These are phyloP conservation scores for Lodderomyces jiufengensis DNA, from an alignment of 1,139 yeast genomes.

Conservation along the genomic window DNA sequence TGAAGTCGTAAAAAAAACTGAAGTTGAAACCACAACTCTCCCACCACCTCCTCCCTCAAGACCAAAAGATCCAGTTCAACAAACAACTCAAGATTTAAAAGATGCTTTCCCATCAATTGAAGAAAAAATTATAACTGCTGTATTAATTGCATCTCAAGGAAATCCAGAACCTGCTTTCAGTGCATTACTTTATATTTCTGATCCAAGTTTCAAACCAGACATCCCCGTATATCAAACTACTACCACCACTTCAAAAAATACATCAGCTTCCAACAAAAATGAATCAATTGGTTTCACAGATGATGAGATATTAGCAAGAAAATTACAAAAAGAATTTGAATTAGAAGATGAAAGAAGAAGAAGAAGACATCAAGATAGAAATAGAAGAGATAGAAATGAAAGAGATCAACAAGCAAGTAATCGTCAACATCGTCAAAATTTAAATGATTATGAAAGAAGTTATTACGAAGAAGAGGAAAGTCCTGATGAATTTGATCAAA, in stretches of 20 bases:
- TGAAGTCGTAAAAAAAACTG: conserved; percentile 9
- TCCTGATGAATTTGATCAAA: conserved; percentile 64
- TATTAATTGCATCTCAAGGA: conserved; percentile 82
- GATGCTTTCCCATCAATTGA: conserved; percentile 84
- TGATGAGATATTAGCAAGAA: conserved; percentile 82
- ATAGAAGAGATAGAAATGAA: conserved; percentile 14
- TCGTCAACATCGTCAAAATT: conserved; percentile 12
- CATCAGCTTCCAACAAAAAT: conserved; percentile 9
- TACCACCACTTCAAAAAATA: conserved; percentile 7
- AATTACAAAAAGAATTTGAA: conserved; percentile 70
- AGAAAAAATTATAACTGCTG: conserved; percentile 67
- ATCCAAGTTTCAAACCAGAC: conserved; percentile 68
- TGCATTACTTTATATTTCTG: conserved; percentile 77
- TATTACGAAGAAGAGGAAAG: conserved; percentile 34
- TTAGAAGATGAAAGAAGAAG: conserved; percentile 38
- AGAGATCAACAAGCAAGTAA: conserved; percentile 5
- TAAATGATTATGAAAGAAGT: conserved; percentile 13
- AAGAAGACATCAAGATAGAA: conserved; percentile 14
- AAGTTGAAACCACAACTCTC: conserved; percentile 19
- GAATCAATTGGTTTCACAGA: conserved; percentile 29
- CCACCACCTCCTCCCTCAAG: conserved; percentile 76
- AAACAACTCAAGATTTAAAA: conserved; percentile 52
- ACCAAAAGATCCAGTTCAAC: conserved; percentile 56
- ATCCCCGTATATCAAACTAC: conserved; percentile 35
- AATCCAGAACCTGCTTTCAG: conserved; percentile 81